Base-by-base conservation (phyloP, 2,329 filamentous ascomycete species). In the Sphaerulina vaccinii region DNA sequence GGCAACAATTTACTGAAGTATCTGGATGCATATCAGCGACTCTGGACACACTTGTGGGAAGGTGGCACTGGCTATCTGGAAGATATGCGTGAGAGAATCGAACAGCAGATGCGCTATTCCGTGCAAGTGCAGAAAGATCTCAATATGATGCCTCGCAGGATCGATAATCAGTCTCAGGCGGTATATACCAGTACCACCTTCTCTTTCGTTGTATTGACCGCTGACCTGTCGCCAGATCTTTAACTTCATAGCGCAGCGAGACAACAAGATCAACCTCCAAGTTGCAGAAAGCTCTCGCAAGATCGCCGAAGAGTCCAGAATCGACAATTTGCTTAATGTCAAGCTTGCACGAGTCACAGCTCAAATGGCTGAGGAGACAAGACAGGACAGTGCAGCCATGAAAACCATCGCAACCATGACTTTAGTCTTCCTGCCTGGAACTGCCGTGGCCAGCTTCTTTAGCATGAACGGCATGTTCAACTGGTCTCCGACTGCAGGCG, bases 341-440 rank as follows among this genome's bases (percentile, higher is more conserved):
- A 66, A 68, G 49, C 60, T 68, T 33, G 66, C 66, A 13, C 65
- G 65, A 44, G 62, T 64, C n/a, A 67, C 66, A 5, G 64, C 64
- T 6, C 64, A 67, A 35, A 60, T 68, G 32, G 66, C 65, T 15
- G 65, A 68, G 33, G 58, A 66, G 45, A 65, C 65, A 19, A 51
- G 65, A 43, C 57, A 65, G 7, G 71, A 75, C 52, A 71, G 65
- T 33, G 65, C 68, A 13, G 72, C 70, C 10, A 75, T 76, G 73
- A 74, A 74, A 58, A 73, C 71, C 0, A 74, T 76, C 15, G 73
- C 73, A 0, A 64, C 75, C 7, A 63, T 73, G 54, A 75, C 73
- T 1, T 55, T 75, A 15, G 63, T 73, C 4, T 75, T 75, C 64
- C 65, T 76, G 35, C 73, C 73, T 2, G 45, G 45, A 33, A 67